phyloP scores from a whole-genome alignment of 83 land plant genomes.

The Picea abies region DNA sequence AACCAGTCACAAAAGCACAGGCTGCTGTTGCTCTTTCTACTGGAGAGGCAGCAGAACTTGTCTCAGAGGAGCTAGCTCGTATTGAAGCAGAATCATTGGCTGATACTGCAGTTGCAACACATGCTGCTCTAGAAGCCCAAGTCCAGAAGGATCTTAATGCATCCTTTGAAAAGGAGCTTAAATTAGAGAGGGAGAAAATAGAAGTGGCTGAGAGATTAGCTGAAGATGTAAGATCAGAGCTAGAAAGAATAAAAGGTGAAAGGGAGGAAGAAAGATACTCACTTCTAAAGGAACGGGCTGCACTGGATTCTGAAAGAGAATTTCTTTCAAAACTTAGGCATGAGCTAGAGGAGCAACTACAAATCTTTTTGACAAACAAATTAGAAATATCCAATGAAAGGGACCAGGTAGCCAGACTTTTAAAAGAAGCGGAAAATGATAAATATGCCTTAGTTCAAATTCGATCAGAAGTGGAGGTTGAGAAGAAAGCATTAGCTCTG shows the following conservation, averaged over 20 bases:
- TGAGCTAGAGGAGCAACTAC: constrained; percentile 77
- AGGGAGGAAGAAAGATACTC: constrained; percentile 65
- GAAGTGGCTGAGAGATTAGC: constrained; percentile 60
- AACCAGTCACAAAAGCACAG: constrained; percentile 96
- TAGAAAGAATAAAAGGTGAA: constrained; percentile 63
- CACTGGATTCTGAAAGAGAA: constrained; percentile 80
- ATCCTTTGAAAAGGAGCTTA: constrained; percentile 67
- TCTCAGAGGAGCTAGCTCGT: constrained; percentile 88
- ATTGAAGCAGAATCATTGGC: constrained; percentile 93
- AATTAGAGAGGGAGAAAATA: constrained; percentile 62
- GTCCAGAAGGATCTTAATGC: constrained; percentile 86
- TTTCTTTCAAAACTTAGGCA: constrained; percentile 56
- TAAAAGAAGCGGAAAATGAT: constrained; percentile 64
- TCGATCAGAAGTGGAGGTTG: constrained; percentile 86
- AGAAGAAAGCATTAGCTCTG: constrained; percentile 82
- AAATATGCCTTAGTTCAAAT: constrained; percentile 50
- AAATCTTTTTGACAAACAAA: constrained; percentile 54
- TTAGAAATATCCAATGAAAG: constrained; percentile 71
- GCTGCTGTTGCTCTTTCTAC: constrained; percentile 92
- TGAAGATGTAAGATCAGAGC: constrained; percentile 62
- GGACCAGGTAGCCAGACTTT: constrained; percentile 64
- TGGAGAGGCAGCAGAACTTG: constrained; percentile 86
- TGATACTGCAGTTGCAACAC: constrained; percentile 89
- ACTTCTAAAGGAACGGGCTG: constrained; percentile 66
- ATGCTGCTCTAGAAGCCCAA: constrained; percentile 77